Evolutionary conservation across 306 rosid genomes (phyloP).

Genomic region (Herpetospermum pedunculosum): DNA sequence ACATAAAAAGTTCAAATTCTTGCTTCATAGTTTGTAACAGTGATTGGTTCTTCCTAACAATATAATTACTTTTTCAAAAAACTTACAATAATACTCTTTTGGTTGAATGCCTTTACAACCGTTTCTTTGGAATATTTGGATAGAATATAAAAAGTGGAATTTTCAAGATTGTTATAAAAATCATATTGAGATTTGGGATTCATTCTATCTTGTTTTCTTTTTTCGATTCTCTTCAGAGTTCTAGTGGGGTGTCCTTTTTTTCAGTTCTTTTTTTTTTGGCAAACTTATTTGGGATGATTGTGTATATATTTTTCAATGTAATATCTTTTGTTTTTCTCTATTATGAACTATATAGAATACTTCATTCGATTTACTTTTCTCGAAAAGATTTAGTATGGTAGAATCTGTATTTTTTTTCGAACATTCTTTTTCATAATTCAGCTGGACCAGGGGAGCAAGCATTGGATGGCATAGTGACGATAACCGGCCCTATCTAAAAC

Average conservation of each 20-base stretch:
- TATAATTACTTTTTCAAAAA: no score
- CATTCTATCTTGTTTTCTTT: not conserved
- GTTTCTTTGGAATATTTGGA: not conserved
- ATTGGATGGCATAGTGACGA: slow-evolving; percentile 98
- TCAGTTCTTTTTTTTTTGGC: not conserved
- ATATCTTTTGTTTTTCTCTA: not conserved
- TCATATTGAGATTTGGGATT: not conserved
- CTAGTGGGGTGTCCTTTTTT: not conserved
- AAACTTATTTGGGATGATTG: not conserved
- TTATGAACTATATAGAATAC: not conserved
- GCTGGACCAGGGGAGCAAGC: slow-evolving; percentile 80
- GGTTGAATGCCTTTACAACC: not conserved
- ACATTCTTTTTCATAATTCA: slow-evolving; percentile 17
- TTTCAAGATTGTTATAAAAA: not conserved
- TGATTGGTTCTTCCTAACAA: not conserved
- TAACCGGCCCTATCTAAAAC: slow-evolving; percentile 74
- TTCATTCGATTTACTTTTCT: not conserved
- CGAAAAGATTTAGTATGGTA: not conserved
- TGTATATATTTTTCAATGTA: not conserved
- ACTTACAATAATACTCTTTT: not conserved
- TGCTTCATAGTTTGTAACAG: not conserved
- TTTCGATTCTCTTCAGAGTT: not conserved
- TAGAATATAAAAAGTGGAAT: not conserved
- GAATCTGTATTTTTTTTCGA: not conserved
- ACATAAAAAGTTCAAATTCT: no score